Conservation (phyloP, 1,284 basidiomycete species). For the Fomitopsis schrenkii region DNA sequence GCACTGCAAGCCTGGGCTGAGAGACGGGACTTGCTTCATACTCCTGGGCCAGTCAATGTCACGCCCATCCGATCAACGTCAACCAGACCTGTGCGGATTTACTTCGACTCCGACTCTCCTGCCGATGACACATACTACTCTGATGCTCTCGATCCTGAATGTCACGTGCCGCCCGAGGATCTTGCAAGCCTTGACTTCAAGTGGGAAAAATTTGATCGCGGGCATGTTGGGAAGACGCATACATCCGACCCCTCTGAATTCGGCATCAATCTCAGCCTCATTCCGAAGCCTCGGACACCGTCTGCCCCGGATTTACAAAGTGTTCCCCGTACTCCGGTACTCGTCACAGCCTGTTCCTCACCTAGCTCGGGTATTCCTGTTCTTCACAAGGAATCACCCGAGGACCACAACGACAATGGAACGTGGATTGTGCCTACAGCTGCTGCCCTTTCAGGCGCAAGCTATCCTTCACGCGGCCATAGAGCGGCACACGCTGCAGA, state of each 20-base stretch:
- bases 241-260: neutral
- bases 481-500: neutral
- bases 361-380: neutral
- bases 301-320: neutral
- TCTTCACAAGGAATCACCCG: neutral
- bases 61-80: constrained; percentile 14
- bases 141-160: constrained; percentile 34
- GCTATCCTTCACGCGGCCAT: neutral
- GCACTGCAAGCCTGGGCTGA: too few species aligned
- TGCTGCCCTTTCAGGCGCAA: neutral
- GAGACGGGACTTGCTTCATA: neutral
- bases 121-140: constrained; percentile 44
- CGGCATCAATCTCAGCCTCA: too few species aligned
- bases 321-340: constrained; percentile 2
- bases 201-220: constrained; percentile 49
- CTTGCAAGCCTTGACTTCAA: constrained; percentile 41
- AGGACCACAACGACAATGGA: neutral
- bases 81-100: constrained; percentile 29
- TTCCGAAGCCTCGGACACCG: neutral
- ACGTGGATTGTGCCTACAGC: constrained; percentile 3
- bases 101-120: constrained; percentile 52
- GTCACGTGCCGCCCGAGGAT: constrained; percentile 25
- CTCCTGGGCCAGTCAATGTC: neutral
- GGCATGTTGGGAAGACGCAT: constrained; percentile 5
- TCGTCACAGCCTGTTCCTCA: neutral